Base-by-base conservation (phyloP, 495 filamentous ascomycete genomes). In the Aspergillus carlsbadensis region DNA sequence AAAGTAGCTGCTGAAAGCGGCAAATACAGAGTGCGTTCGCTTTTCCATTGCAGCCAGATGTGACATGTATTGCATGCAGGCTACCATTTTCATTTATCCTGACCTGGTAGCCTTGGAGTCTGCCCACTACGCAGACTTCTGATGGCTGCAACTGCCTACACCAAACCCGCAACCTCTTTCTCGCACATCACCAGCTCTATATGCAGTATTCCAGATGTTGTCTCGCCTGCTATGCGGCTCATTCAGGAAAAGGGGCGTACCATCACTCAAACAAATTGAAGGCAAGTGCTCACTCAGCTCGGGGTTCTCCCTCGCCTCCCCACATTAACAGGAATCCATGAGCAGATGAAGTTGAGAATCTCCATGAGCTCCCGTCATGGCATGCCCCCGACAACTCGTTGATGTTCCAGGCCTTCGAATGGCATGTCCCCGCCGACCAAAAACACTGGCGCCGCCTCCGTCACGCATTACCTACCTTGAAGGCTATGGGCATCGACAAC, bases 391-490 rank as follows among this genome's bases (percentile, higher is more conserved):
- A 78, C 36, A 92, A 91, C 56, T 64, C 60, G 50, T 84, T 85
- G 55, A 83, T 91, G 67, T 70, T 91, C 60, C 85, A 91, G 67
- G 81, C 76, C 8, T 91, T 88, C 66, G 88, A 91, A 74, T 90
- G 88, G 88, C 84, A 91, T 65, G 77, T 86, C 0, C 85, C 85
- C 0, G 78, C 80, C 8, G 84, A 89, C 59, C 72, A 79, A 26
- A 73, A 73, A 17, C 87, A 91, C 66, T 91, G 84, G 82, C 62
- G 70, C 33, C 82, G 86, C 18, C 80, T 91, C 5, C 72, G 65
- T 36, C 64, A 67, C 22, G 76, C 81, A 6, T 58, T 89, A 2
- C 77, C 81, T 0, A 70, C 72, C 21, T 71, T 88, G 13, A 81
- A 84, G 54, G 70, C 73, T 3, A 79, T 84, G 58, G 88, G 87